Percentiles rank a stretch among this genome's conserved stretches.
These are phyloP conservation scores for Prunella vulgaris DNA, from an alignment of 257 asterid genomes.

Conservation along the genomic window DNA sequence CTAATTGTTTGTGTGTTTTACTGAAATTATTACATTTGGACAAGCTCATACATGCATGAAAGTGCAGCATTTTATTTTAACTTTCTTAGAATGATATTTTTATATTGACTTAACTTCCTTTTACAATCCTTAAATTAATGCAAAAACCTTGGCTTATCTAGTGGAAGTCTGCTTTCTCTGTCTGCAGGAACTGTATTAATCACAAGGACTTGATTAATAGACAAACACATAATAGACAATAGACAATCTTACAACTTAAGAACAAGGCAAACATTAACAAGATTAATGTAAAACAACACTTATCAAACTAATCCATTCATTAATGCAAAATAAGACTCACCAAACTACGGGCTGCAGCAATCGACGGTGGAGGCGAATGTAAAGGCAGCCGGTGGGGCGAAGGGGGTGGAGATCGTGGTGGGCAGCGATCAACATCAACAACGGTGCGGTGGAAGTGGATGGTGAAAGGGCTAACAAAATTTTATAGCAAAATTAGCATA, in stretches of 20 bases:
- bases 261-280: too few species aligned
- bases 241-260: too few species aligned
- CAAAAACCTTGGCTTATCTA: neutral
- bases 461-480: neutral
- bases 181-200: neutral
- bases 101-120: neutral
- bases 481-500: neutral
- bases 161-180: neutral
- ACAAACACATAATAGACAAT: too few species aligned
- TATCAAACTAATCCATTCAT: too few species aligned
- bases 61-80: neutral
- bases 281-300: too few species aligned
- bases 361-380: too few species aligned
- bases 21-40: constrained; percentile 6
- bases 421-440: too few species aligned
- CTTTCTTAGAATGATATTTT: neutral
- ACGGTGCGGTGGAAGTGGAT: too few species aligned
- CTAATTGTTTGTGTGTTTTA: neutral
- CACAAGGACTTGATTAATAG: neutral
- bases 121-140: neutral
- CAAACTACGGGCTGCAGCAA: too few species aligned
- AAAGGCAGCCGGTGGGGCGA: too few species aligned
- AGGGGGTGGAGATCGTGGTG: too few species aligned
- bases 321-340: too few species aligned
- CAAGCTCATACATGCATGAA: constrained; percentile 5